Evolutionary conservation across 805 yeast genomes (phyloP).

Genomic region (Candida fluviatilis): DNA sequence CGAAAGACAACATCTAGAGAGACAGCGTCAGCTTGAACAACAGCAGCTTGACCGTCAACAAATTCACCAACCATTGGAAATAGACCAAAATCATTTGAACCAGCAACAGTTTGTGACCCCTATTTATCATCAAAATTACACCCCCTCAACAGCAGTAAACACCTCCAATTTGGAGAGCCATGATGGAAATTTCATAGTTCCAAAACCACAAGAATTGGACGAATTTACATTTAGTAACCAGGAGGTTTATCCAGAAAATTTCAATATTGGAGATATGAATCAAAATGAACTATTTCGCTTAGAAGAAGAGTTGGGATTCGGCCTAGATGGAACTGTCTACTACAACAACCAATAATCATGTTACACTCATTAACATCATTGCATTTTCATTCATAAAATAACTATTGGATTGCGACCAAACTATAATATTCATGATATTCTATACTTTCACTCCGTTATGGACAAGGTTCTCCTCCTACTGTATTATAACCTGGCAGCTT

Average conservation of each 20-base stretch:
- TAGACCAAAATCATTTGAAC: slow-evolving; percentile 10
- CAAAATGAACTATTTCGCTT: slow-evolving; percentile 30
- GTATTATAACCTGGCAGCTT: too few relatives aligned
- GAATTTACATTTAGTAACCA: slow-evolving; percentile 26
- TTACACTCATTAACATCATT: background rate
- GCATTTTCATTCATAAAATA: background rate
- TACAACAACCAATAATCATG: slow-evolving; percentile 4
- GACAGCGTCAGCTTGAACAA: slow-evolving; percentile 8
- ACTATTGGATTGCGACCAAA: background rate
- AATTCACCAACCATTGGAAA: slow-evolving; percentile 1
- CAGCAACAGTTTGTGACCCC: slow-evolving; percentile 9
- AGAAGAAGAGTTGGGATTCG: slow-evolving; percentile 44
- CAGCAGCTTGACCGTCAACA: slow-evolving; percentile 8
- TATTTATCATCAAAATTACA: slow-evolving; percentile 12
- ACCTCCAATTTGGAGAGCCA: slow-evolving; percentile 12
- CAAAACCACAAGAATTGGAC: slow-evolving; percentile 42
- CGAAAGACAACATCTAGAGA: slow-evolving; percentile 2
- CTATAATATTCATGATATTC: too few relatives aligned
- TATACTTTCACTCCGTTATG: too few relatives aligned
- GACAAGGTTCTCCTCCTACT: too few relatives aligned
- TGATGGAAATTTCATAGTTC: slow-evolving; percentile 21
- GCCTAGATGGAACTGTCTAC: slow-evolving; percentile 35
- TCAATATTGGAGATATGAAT: slow-evolving; percentile 7
- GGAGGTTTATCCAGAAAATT: slow-evolving; percentile 7
- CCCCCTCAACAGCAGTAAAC: slow-evolving; percentile 14